These are phyloP conservation scores for Trichosporon ovoides DNA, from an alignment of 1,284 basidiomycete species.

Conservation along the genomic window DNA sequence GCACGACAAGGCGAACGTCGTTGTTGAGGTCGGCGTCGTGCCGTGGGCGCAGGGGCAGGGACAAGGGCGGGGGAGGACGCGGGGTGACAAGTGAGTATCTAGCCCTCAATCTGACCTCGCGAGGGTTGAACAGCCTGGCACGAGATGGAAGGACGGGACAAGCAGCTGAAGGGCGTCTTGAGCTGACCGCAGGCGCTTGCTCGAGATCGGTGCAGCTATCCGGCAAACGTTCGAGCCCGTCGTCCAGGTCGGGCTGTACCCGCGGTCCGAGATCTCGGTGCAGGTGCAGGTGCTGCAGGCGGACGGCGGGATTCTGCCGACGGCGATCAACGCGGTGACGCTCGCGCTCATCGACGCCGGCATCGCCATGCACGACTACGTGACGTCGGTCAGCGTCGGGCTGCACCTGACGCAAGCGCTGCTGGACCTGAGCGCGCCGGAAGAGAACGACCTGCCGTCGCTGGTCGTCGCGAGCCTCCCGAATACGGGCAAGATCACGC, in stretches of 20 bases:
- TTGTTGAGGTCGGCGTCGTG: slow-evolving; percentile 76
- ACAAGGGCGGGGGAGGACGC: slow-evolving; percentile 54
- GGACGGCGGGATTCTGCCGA: slow-evolving; percentile 85
- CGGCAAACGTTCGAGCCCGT: slow-evolving; percentile 95
- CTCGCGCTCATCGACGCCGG: slow-evolving; percentile 82
- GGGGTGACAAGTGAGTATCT: slow-evolving; percentile 74
- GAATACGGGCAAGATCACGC: slow-evolving; percentile 70
- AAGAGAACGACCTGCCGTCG: slow-evolving; percentile 85
- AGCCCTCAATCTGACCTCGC: too few relatives aligned
- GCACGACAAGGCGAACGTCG: slow-evolving; percentile 76
- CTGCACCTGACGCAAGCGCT: slow-evolving; percentile 64
- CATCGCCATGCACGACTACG: slow-evolving; percentile 83
- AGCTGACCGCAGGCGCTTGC: slow-evolving; percentile 61
- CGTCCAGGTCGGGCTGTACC: slow-evolving; percentile 82
- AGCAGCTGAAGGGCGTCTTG: neutral
- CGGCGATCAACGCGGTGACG: slow-evolving; percentile 90
- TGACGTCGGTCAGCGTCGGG: slow-evolving; percentile 76
- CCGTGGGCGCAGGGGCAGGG: slow-evolving; percentile 76
- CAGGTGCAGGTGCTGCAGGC: slow-evolving; percentile 87
- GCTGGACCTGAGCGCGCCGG: slow-evolving; percentile 77
- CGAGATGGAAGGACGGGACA: neutral
- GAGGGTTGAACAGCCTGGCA: neutral
- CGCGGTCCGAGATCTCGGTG: slow-evolving; percentile 88
- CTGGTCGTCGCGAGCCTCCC: slow-evolving; percentile 85
- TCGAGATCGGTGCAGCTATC: slow-evolving; percentile 80